Evolutionary conservation across 768 basidiomycete species (phyloP).

Genomic region (Galerina sulciceps): DNA sequence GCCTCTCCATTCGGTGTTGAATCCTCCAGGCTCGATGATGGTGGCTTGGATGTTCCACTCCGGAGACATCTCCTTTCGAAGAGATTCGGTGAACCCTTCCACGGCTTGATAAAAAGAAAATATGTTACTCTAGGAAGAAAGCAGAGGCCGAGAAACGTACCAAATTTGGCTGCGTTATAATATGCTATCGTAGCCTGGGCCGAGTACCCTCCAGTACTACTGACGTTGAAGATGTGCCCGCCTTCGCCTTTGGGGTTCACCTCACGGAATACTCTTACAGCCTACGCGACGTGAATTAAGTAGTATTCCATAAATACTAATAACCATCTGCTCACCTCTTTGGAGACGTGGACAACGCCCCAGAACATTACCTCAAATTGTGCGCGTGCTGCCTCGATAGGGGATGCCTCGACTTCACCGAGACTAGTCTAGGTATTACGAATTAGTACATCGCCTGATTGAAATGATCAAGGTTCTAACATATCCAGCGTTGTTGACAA

Average conservation of each 20-base stretch:
- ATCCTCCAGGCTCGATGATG: constrained; percentile 27
- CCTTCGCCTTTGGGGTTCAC: neutral
- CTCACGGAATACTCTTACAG: constrained; percentile 1
- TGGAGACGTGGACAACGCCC: neutral
- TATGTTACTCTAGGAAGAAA: neutral
- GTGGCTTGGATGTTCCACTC: constrained; percentile 42
- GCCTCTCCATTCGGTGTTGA: constrained; percentile 24
- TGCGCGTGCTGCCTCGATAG: neutral
- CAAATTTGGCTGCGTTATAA: neutral
- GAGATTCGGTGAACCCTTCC: constrained; percentile 35
- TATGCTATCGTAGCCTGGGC: neutral
- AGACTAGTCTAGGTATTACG: neutral
- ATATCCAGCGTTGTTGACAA: constrained; percentile 10
- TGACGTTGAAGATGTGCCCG: neutral
- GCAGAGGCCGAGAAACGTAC: neutral
- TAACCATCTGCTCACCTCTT: neutral
- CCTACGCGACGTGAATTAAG: neutral
- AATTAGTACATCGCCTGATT: neutral
- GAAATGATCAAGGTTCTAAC: neutral
- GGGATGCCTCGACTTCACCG: neutral
- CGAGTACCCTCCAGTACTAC: neutral
- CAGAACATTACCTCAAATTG: neutral
- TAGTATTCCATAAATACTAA: too few relatives aligned
- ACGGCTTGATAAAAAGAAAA: constrained; percentile 23
- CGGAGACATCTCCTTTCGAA: constrained; percentile 40